A percentile compares a stretch with the other conserved stretches of the same genome.
These are phyloP conservation scores for Colletotrichum abscissum DNA, from an alignment of 2,329 filamentous ascomycete species.

Conservation along the genomic window DNA sequence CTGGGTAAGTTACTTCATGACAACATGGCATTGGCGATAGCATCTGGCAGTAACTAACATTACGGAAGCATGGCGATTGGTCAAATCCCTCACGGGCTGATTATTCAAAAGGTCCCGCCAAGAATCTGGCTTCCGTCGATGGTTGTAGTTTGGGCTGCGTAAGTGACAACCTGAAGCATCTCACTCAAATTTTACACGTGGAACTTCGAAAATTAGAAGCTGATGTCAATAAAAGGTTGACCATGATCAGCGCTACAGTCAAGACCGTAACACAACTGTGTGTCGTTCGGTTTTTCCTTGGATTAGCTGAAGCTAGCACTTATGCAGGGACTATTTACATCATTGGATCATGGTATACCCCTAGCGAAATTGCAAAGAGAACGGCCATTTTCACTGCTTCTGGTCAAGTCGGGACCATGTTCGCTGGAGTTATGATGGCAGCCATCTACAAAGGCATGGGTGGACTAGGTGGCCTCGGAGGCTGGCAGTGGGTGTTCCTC, in stretches of 20 bases:
- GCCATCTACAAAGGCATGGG: slow-evolving; percentile 52
- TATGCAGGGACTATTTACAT: slow-evolving; percentile 56
- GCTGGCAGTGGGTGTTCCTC: slow-evolving; percentile 61
- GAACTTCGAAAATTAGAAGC: neutral
- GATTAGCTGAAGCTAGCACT: slow-evolving; percentile 51
- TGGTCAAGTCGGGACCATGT: slow-evolving; percentile 70
- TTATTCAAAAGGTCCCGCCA: slow-evolving; percentile 60
- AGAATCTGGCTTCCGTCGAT: slow-evolving; percentile 60
- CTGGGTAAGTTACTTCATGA: too few relatives aligned
- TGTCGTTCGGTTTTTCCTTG: slow-evolving; percentile 53
- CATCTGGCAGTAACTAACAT: neutral
- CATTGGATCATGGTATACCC: slow-evolving; percentile 68
- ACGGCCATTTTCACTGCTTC: slow-evolving; percentile 72
- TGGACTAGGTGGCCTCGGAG: slow-evolving; percentile 56
- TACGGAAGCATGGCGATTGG: slow-evolving; percentile 43
- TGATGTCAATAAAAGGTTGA: neutral
- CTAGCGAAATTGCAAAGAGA: slow-evolving; percentile 70
- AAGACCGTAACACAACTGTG: slow-evolving; percentile 46
- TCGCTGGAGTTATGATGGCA: slow-evolving; percentile 67
- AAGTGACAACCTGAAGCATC: neutral
- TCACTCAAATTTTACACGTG: neutral
- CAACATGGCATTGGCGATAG: too few relatives aligned
- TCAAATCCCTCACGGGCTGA: slow-evolving; percentile 56
- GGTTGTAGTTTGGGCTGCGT: slow-evolving; percentile 57
- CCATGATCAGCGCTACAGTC: slow-evolving; percentile 39